phyloP scores from a whole-genome alignment of 2,329 filamentous ascomycete species.

The Neophaeococcomyces mojaviensis region DNA sequence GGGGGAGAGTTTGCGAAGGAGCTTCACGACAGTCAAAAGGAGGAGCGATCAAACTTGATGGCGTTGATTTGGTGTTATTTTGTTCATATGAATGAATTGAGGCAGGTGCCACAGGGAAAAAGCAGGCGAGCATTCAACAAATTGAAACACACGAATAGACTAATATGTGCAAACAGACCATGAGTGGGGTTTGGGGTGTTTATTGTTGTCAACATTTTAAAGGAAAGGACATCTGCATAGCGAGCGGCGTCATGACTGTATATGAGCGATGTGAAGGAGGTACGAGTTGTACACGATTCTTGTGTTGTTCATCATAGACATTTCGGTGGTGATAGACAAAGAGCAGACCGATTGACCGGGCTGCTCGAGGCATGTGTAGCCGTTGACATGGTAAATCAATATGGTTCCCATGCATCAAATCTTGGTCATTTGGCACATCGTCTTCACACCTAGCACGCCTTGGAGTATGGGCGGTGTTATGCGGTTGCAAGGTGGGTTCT shows the following conservation, averaged over 20 bases:
- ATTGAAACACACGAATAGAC: not conserved
- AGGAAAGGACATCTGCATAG: slow-evolving; percentile 3
- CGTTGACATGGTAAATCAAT: too few relatives aligned
- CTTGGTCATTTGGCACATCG: too few relatives aligned
- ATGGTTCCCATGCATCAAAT: too few relatives aligned
- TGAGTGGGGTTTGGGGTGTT: not conserved
- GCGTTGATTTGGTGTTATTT: not conserved
- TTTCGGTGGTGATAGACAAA: not conserved
- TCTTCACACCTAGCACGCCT: too few relatives aligned
- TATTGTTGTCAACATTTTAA: not conserved
- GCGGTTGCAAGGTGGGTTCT: too few relatives aligned
- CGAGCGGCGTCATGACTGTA: slow-evolving; percentile 2
- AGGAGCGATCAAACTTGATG: slow-evolving; percentile 1
- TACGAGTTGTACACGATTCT: not conserved
- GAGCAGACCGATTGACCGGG: too few relatives aligned
- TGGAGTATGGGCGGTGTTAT: too few relatives aligned
- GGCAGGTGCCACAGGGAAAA: too few relatives aligned
- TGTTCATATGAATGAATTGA: not conserved
- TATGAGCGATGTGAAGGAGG: slow-evolving; percentile 3
- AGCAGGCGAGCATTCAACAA: not conserved
- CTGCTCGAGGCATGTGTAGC: too few relatives aligned
- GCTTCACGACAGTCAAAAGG: slow-evolving; percentile 60
- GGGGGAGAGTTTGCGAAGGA: slow-evolving; percentile 85
- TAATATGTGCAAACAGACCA: not conserved
- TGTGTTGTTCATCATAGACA: not conserved